phyloP scores from a whole-genome alignment of 2,329 filamentous ascomycete species.

The Penicillium sp. region DNA sequence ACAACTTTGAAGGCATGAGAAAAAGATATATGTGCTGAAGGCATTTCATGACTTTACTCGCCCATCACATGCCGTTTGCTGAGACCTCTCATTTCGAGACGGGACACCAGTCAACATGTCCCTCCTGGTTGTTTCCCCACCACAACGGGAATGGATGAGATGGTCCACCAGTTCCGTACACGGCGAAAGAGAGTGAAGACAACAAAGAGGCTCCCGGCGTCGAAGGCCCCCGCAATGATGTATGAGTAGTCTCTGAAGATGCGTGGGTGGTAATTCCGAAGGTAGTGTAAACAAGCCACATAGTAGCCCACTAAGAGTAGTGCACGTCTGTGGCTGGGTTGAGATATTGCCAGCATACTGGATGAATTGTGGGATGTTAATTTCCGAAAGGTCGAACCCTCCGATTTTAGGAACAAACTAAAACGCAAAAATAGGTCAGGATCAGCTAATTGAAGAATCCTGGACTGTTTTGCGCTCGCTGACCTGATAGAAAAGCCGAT shows the following conservation, averaged over 20 bases:
- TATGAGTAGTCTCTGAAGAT: constrained; percentile 58
- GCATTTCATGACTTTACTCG: background rate
- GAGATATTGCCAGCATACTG: constrained; percentile 57
- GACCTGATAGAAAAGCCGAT: constrained; percentile 15
- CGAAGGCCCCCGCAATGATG: constrained; percentile 53
- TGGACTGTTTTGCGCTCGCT: background rate
- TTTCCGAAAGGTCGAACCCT: constrained; percentile 43
- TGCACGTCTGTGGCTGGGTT: constrained; percentile 55
- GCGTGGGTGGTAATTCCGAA: constrained; percentile 54
- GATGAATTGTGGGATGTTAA: constrained; percentile 57
- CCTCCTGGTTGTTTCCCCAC: constrained; percentile 56
- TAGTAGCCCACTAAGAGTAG: constrained; percentile 48
- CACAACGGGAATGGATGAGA: constrained; percentile 51
- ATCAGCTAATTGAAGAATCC: background rate
- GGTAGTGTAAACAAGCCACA: constrained; percentile 51
- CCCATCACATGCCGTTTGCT: background rate
- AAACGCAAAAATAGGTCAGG: background rate
- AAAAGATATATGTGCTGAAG: background rate
- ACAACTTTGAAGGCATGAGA: background rate
- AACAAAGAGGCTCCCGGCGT: constrained; percentile 51
- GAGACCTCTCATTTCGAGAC: constrained; percentile 23
- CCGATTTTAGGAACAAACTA: constrained; percentile 52
- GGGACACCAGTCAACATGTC: constrained; percentile 53
- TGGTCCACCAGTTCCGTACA: constrained; percentile 53
- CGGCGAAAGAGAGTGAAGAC: constrained; percentile 58